A percentile compares a stretch with the other conserved stretches of the same genome.
These are phyloP conservation scores for Sporisorium iseilematis-ciliati DNA, from an alignment of 1,284 basidiomycete species.

Conservation along the genomic window DNA sequence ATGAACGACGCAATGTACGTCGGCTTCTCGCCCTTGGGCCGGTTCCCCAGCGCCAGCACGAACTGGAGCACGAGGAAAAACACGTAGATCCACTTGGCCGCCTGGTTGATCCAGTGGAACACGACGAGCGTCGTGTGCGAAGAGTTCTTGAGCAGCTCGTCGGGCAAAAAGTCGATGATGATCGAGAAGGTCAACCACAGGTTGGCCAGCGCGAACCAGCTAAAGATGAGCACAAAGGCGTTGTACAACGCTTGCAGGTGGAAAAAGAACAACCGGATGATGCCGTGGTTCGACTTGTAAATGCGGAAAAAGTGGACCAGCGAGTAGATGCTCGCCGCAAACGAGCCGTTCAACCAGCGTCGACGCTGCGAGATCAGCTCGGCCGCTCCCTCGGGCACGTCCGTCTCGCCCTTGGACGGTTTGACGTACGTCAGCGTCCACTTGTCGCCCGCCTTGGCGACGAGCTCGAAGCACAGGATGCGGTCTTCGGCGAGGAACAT, in stretches of 20 bases:
- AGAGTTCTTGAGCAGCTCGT: slow-evolving; percentile 78
- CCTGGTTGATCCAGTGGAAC: slow-evolving; percentile 80
- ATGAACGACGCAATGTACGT: slow-evolving; percentile 86
- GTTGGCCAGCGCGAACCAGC: slow-evolving; percentile 92
- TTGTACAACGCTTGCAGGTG: slow-evolving; percentile 95
- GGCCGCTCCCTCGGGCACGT: slow-evolving; percentile 88
- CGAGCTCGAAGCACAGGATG: slow-evolving; percentile 96
- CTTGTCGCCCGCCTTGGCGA: slow-evolving; percentile 83
- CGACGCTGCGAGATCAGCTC: slow-evolving; percentile 87
- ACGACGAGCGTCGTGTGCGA: slow-evolving; percentile 78
- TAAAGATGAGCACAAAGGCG: slow-evolving; percentile 86
- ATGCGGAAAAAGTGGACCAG: slow-evolving; percentile 91
- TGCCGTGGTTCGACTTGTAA: slow-evolving; percentile 84
- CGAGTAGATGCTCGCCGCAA: slow-evolving; percentile 92
- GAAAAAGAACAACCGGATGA: slow-evolving; percentile 90
- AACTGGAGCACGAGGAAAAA: slow-evolving; percentile 90
- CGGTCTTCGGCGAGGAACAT: slow-evolving; percentile 76
- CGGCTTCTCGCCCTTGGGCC: slow-evolving; percentile 88
- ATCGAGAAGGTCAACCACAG: slow-evolving; percentile 96
- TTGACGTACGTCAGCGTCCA: slow-evolving; percentile 97
- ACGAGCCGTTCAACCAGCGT: slow-evolving; percentile 96
- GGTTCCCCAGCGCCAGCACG: slow-evolving; percentile 88
- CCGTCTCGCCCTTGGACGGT: slow-evolving; percentile 92
- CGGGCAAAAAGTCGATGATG: slow-evolving; percentile 88
- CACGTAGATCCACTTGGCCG: slow-evolving; percentile 87